Evolutionary conservation across 2,329 filamentous ascomycete genomes (phyloP).

Genomic region (Cladosporium sp.): DNA sequence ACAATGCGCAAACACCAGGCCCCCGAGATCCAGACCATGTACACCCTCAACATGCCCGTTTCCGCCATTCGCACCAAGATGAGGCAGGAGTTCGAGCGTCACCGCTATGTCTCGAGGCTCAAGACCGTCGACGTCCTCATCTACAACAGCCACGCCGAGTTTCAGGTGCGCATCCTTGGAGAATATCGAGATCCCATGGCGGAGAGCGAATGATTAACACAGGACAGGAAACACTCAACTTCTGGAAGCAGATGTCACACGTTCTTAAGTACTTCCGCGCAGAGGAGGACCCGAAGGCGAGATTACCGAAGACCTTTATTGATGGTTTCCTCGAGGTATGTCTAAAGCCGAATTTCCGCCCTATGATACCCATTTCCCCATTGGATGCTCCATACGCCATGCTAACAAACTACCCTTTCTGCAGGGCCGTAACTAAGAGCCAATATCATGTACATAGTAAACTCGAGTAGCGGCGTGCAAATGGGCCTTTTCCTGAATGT

Average conservation of each 20-base stretch:
- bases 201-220: slow-evolving; percentile 8
- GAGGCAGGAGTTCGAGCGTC: slow-evolving; percentile 91
- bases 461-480: slow-evolving; percentile 9
- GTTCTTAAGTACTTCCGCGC: slow-evolving; percentile 94
- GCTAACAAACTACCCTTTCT: slow-evolving; percentile 7
- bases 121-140: slow-evolving; percentile 82
- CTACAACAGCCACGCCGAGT: slow-evolving; percentile 87
- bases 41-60: slow-evolving; percentile 83
- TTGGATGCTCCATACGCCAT: background rate
- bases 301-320: slow-evolving; percentile 85
- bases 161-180: slow-evolving; percentile 59
- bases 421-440: slow-evolving; percentile 22
- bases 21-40: slow-evolving; percentile 95
- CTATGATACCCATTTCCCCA: background rate
- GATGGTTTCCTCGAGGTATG: slow-evolving; percentile 88
- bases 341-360: slow-evolving; percentile 17
- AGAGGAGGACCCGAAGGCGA: slow-evolving; percentile 70
- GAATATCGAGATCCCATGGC: background rate
- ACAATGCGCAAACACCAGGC: slow-evolving; percentile 52
- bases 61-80: slow-evolving; percentile 86
- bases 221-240: slow-evolving; percentile 92
- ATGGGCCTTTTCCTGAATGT: slow-evolving; percentile 1
- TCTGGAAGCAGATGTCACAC: slow-evolving; percentile 95
- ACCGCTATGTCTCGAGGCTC: slow-evolving; percentile 88
- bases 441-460: slow-evolving; percentile 11